These are phyloP conservation scores for Gossypium anomalum DNA, from an alignment of 345 rosid species.

Conservation along the genomic window DNA sequence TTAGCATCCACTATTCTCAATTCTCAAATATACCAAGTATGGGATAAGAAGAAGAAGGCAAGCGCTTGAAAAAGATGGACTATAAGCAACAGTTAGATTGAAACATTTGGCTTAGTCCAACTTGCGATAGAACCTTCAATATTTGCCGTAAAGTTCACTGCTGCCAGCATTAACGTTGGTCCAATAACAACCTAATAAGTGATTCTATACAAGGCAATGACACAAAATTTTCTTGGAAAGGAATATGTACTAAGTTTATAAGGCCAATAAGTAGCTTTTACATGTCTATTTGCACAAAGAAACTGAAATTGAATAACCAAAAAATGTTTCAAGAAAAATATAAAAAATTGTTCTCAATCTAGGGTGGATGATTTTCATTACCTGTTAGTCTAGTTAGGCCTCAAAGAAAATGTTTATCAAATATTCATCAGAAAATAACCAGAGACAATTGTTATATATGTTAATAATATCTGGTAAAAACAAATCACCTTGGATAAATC, in stretches of 20 bases:
- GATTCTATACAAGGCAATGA: conserved; percentile 1
- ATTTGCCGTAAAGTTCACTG: background rate
- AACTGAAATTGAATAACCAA: background rate
- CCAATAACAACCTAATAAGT: background rate
- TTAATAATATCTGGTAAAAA: background rate
- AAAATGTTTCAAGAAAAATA: background rate
- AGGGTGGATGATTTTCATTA: background rate
- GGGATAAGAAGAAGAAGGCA: background rate
- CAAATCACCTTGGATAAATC: background rate
- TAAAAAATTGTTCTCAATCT: background rate
- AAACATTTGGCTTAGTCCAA: background rate
- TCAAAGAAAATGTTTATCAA: background rate
- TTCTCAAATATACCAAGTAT: background rate
- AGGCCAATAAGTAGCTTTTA: background rate
- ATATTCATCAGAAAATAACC: background rate
- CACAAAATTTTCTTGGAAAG: background rate
- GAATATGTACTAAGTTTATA: background rate
- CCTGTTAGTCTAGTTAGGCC: background rate
- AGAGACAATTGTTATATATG: background rate
- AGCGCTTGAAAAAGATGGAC: background rate
- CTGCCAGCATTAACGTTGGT: background rate
- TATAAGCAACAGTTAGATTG: background rate
- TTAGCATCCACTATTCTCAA: background rate
- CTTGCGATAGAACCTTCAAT: conserved; percentile 1
- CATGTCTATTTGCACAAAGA: background rate